Conservation (phyloP, 2,329 filamentous ascomycete genomes). For the Ceratocystis papillata region DNA sequence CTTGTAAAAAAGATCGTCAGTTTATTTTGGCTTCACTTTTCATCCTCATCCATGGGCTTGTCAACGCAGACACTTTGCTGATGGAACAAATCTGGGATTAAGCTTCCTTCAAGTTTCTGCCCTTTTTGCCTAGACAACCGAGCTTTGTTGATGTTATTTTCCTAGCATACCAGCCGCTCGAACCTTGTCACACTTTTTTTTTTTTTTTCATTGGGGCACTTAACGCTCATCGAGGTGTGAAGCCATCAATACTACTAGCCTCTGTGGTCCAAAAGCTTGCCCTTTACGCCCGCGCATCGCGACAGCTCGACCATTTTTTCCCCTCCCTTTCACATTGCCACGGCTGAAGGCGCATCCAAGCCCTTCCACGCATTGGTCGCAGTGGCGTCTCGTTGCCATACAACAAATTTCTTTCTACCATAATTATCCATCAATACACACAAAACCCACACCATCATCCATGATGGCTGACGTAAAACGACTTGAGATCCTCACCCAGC, state of each 20-base stretch:
- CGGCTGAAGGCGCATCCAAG: background rate
- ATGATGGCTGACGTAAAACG: conserved; percentile 63
- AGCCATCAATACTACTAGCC: background rate
- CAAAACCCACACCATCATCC: conserved; percentile 27
- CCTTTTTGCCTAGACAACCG: conserved; percentile 10
- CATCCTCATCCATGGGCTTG: too few relatives aligned
- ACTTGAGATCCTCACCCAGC: conserved; percentile 66
- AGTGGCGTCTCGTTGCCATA: background rate
- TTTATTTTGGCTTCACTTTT: too few relatives aligned
- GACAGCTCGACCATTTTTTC: background rate
- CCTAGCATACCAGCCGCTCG: background rate
- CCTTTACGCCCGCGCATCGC: too few relatives aligned
- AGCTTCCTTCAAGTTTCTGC: conserved; percentile 18
- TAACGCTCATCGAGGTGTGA: background rate
- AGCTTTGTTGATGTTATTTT: conserved; percentile 12
- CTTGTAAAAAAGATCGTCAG: too few relatives aligned
- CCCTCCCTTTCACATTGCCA: background rate
- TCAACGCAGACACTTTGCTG: too few relatives aligned
- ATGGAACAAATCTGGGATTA: background rate
- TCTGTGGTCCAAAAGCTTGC: background rate
- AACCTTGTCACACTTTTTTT: background rate
- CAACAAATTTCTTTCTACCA: background rate
- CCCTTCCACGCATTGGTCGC: background rate
- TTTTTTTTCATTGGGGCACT: background rate
- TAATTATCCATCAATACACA: conserved; percentile 25